Evolutionary conservation across 768 basidiomycete genomes (phyloP), one percentile per base, ranked within the genome.

Genomic region (Tricholoma bakamatsutake): DNA sequence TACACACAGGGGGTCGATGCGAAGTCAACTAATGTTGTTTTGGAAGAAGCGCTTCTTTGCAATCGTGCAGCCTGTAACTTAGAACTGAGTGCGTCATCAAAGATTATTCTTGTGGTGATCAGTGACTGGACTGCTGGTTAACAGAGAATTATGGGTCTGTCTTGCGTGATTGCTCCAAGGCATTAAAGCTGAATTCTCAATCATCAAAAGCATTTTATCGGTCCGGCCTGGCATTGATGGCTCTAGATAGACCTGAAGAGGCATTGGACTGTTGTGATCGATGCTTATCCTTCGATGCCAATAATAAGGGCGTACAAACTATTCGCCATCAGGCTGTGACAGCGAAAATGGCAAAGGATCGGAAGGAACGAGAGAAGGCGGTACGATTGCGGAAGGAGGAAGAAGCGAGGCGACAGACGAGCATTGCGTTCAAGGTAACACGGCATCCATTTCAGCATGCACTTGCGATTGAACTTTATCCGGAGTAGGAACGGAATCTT

Each of bases 11-110:
- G 89, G 1, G 63, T 98, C 24, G 91, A 94, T 54, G 90, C 88
- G 17, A 83, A 89, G 55, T 91, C 94, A 9, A 80, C 82, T 27
- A 84, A 91, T 60, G 54, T 59, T 7, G 58, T 61, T 12, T 62
- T 92, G 9, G 73, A 73, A 45, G 87, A 88, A 60, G 85, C 85
- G 0, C 74, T 99, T 18, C 73, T 91, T 43, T 84, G 86, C 66
- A 99, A 99, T 70, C 82, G 95, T 40, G 93, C 96, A 4, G 95
- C 93, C 6, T 95, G 92, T 59, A 95, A 98, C 66, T 78, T 98
- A 15, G 91, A 92, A 67, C 79, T 95, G 17, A 74, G 93, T 93
- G 61, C 64, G 87, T 67, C 24, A 31, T 15, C 30, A 49, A 18
- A 39, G 5, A 27, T 50, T 50, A 55, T 34, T n/a, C n/a, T 13